Conservation (phyloP, 2,329 filamentous ascomycete species). For the Emergomyces africanus region DNA sequence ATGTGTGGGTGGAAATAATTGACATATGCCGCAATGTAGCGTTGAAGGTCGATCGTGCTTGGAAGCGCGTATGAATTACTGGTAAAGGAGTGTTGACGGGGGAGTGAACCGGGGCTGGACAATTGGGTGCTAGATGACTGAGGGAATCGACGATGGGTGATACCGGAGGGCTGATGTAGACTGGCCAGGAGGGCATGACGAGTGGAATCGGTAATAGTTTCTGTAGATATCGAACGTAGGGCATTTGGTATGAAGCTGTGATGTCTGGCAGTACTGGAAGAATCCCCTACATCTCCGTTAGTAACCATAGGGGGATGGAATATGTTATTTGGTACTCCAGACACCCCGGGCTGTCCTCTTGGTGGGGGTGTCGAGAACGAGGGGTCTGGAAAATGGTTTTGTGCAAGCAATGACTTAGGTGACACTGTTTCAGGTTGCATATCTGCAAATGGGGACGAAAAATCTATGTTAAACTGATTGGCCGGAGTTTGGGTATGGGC, state of each 20-base stretch:
- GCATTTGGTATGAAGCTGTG: constrained; percentile 45
- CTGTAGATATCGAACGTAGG: constrained; percentile 47
- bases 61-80: constrained; percentile 44
- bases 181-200: constrained; percentile 50
- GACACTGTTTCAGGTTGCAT: constrained; percentile 58
- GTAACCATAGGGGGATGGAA: constrained; percentile 34
- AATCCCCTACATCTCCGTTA: constrained; percentile 22
- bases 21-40: constrained; percentile 82
- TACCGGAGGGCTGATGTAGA: constrained; percentile 44
- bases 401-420: constrained; percentile 59
- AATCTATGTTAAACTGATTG: constrained; percentile 62
- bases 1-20: constrained; percentile 87
- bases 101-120: constrained; percentile 24
- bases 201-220: constrained; percentile 54
- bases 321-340: constrained; percentile 45
- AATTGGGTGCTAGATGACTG: constrained; percentile 43
- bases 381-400: constrained; percentile 54
- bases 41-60: constrained; percentile 72
- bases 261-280: constrained; percentile 20
- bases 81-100: constrained; percentile 16
- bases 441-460: constrained; percentile 64
- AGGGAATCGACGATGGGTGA: constrained; percentile 45
- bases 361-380: constrained; percentile 70
- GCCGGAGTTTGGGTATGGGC: constrained; percentile 52
- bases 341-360: constrained; percentile 58